phyloP scores from a whole-genome alignment of 805 yeast genomes.

The Saccharomycopsis guyanensis region DNA sequence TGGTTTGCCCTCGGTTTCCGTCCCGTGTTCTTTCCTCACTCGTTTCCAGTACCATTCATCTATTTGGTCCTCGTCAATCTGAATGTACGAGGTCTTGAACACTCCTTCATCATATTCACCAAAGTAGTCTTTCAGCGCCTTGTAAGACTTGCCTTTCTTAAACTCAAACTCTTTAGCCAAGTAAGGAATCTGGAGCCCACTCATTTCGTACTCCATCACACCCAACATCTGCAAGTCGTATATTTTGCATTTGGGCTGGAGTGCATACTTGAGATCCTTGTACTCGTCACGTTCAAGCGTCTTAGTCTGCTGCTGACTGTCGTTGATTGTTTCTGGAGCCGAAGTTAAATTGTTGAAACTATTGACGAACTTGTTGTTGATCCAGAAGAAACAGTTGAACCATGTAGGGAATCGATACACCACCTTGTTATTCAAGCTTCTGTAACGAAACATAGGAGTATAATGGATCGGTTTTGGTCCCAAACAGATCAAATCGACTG shows the following conservation, averaged over 20 bases:
- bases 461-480: constrained; percentile 89
- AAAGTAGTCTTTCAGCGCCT: constrained; percentile 53
- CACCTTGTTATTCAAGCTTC: constrained; percentile 41
- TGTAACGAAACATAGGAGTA: constrained; percentile 78
- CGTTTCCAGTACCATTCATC: constrained; percentile 5
- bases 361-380: constrained; percentile 30
- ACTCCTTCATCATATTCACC: constrained; percentile 55
- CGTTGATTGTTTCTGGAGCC: background rate
- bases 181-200: constrained; percentile 27
- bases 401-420: constrained; percentile 86
- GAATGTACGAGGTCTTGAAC: constrained; percentile 29
- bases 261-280: background rate
- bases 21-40: background rate
- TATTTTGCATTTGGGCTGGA: constrained; percentile 88
- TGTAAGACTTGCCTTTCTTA: constrained; percentile 16
- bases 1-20: background rate
- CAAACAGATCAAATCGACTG: constrained; percentile 81
- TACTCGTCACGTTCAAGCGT: constrained; percentile 5
- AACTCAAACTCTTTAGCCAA: constrained; percentile 4
- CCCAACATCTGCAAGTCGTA: constrained; percentile 99
- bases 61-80: constrained; percentile 4
- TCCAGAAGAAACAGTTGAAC: constrained; percentile 91
- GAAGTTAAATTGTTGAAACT: constrained; percentile 2
- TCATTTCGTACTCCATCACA: constrained; percentile 82
- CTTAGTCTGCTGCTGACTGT: background rate